Evolutionary conservation across 805 yeast genomes (phyloP).

Genomic region (Wickerhamomyces strasburgensis): DNA sequence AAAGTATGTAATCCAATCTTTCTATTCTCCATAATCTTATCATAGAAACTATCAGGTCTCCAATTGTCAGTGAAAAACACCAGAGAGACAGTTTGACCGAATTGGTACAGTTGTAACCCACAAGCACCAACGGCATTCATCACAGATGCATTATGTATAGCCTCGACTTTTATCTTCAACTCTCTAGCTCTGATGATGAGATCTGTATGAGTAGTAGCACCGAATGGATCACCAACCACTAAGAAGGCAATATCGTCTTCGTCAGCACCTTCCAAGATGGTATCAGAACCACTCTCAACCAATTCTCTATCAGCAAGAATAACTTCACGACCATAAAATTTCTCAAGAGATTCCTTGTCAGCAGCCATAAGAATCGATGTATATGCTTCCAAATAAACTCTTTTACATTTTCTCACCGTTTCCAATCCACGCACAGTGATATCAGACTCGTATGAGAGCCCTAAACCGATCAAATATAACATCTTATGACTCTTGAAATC

Average conservation of each 20-base stretch:
- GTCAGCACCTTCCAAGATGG: slow-evolving; percentile 71
- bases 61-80: slow-evolving; percentile 93
- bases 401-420: slow-evolving; percentile 71
- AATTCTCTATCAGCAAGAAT: slow-evolving; percentile 91
- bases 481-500: too few relatives aligned
- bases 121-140: slow-evolving; percentile 99
- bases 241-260: slow-evolving; percentile 84
- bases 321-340: slow-evolving; percentile 79
- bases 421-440: slow-evolving; percentile 94
- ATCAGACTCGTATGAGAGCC: slow-evolving; percentile 82
- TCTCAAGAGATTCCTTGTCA: slow-evolving; percentile 64
- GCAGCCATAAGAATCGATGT: slow-evolving; percentile 96
- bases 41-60: slow-evolving; percentile 95
- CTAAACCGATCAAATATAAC: slow-evolving; percentile 89
- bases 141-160: slow-evolving; percentile 91
- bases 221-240: slow-evolving; percentile 97
- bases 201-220: slow-evolving; percentile 98
- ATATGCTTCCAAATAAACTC: slow-evolving; percentile 94
- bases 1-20: slow-evolving; percentile 88
- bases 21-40: slow-evolving; percentile 84
- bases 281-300: slow-evolving; percentile 86
- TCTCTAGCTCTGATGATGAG: slow-evolving; percentile 88
- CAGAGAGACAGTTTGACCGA: slow-evolving; percentile 95
- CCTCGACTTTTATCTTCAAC: slow-evolving; percentile 68
- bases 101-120: slow-evolving; percentile 89